phyloP scores from a whole-genome alignment of 2,329 filamentous ascomycete species.

The Verticillium nonalfalfae region DNA sequence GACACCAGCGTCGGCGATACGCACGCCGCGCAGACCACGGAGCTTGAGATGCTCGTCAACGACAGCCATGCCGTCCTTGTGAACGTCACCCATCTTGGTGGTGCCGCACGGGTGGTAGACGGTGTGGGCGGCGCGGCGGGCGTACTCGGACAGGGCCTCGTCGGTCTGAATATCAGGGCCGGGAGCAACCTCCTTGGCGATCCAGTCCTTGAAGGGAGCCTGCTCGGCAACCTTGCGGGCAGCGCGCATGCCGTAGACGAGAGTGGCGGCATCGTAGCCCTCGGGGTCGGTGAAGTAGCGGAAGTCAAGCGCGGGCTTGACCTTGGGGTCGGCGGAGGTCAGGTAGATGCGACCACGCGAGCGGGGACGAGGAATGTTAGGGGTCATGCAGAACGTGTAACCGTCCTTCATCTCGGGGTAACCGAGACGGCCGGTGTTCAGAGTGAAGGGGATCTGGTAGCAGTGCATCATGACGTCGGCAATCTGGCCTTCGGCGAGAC shows the following conservation, averaged over 20 bases:
- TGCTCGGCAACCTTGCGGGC: conserved; percentile 72
- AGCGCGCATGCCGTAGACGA: conserved; percentile 70
- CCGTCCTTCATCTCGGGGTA: conserved; percentile 58
- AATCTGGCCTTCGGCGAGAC: conserved; percentile 60
- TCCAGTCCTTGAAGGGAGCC: conserved; percentile 74
- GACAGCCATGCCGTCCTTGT: conserved; percentile 64
- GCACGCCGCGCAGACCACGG: conserved; percentile 63
- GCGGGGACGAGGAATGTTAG: conserved; percentile 79
- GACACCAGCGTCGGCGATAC: conserved; percentile 80
- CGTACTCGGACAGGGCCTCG: conserved; percentile 77
- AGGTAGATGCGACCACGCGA: conserved; percentile 74
- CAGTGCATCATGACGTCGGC: conserved; percentile 95
- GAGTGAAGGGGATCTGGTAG: conserved; percentile 89
- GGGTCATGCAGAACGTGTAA: conserved; percentile 89
- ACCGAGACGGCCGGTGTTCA: conserved; percentile 77
- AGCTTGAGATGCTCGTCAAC: conserved; percentile 73
- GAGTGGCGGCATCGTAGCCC: conserved; percentile 77
- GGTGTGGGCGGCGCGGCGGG: conserved; percentile 73
- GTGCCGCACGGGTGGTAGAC: conserved; percentile 88
- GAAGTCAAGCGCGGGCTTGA: conserved; percentile 83
- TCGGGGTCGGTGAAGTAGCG: conserved; percentile 84
- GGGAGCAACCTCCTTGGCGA: conserved; percentile 75
- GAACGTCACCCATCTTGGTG: conserved; percentile 79
- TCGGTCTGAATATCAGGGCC: conserved; percentile 69
- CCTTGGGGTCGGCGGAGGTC: conserved; percentile 64